Evolutionary conservation across 208 protist species (phyloP), one percentile per base, ranked within the genome.

Genomic region (Trichomonas gallinae): DNA sequence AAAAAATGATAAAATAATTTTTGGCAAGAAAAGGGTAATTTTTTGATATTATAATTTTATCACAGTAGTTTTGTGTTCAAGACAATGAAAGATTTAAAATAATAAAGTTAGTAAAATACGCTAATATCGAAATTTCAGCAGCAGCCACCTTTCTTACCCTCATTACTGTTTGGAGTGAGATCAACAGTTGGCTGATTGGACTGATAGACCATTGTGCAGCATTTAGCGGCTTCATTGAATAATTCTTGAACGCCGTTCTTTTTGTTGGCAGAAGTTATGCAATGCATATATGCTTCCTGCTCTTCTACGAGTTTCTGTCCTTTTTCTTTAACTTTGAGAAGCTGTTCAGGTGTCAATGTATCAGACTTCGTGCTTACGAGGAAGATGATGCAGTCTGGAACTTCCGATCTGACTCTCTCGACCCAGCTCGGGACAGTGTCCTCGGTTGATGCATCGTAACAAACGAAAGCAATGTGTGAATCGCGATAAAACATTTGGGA

Each of bases 401-500:
- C 87, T 58, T 51, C 13, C 0, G 11, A 31, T 9, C 87, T 48
- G n/a, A 93, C 87, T 34, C 87, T 8, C 17, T 93, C 44, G 11
- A 93, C 87, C 87, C 87, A 93, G 1, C 44, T 17, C 51, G 42
- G 40, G 10, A 93, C 44, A 38, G 87, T 51, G 10, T 93, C 44
- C 17, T 93, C 87, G 15, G 40, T 42, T 17, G 42, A 23, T 1
- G 42, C 21, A 15, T 93, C 87, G 15, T 93, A 93, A 36, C 87
- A 93, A 51, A 93, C 87, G 46, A 93, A 93, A 38, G 87, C 87
- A 38, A 93, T 44, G 44, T 93, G 40, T 23, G 87, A 93, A 51
- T 93, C 87, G 10, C 87, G 87, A 58, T 93, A 93, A 93, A 93
- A 93, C 87, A 93, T 93, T 36, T 93, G 87, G 9, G 87, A 93